Base-by-base conservation (phyloP, 768 basidiomycete species). In the Mycena haematopus region DNA sequence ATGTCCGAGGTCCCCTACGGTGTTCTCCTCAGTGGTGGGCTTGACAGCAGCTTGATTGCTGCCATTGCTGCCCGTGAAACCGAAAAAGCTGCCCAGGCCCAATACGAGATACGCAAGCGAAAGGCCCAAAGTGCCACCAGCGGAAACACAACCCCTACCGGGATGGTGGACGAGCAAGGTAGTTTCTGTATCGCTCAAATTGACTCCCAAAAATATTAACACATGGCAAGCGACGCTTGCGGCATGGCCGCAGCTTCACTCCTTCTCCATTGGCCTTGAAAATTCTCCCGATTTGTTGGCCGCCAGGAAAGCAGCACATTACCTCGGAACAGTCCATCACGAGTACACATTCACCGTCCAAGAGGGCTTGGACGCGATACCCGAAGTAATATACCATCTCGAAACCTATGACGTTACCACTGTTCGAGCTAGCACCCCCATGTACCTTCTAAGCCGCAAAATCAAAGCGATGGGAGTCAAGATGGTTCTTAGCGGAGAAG, bases 401-500 rank as follows among this genome's bases (percentile, higher is more conserved):
- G 97, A 99, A 79, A 99, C 97, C 2, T 99, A 94, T 77, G 97
- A 99, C 75, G 97, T 99, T 60, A 99, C 97, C 29, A 99, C 97
- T 40, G 93, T 98, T 52, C 90, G 97, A 51, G 97, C 97, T 10
- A 94, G 92, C 70, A 98, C 96, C 5, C 97, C 97, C 3, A 99
- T 99, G 97, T 99, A 99, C 77, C 88, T 99, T 29, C 86, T 99
- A 62, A 94, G 92, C 73, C 86, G 97, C 52, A 99, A 99, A 80
- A 96, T 99, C 80, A 99, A 99, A 79, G 96, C 97, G 5, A 98
- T 95, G 93, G 97, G 97, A 60, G 97, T 99, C 56, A 99, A 99
- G 80, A 99, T 99, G 97, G 97, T 99, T 17, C 83, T 99, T 36
- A 93, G 91, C 66, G 97, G 97, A 19, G 97, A 99, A 77, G 97